These are phyloP conservation scores for Petunia hybrid DNA, from an alignment of 305 asterid genomes.

Conservation along the genomic window DNA sequence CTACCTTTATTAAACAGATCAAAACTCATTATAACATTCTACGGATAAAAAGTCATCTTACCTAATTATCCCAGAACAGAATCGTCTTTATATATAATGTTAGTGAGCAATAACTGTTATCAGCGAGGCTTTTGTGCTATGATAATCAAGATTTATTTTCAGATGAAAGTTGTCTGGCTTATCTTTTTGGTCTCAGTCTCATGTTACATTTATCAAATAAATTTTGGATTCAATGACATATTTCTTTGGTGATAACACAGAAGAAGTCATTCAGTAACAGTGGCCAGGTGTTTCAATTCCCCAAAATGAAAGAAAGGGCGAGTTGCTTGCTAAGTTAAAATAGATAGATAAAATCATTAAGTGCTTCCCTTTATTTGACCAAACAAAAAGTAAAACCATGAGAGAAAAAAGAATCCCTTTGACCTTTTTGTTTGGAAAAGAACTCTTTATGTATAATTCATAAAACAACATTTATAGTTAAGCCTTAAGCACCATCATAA, in stretches of 20 bases:
- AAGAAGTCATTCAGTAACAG: constrained; percentile 10
- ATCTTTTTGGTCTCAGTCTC: constrained; percentile 7
- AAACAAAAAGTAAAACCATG: constrained; percentile 21
- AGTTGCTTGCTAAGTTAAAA: constrained; percentile 24
- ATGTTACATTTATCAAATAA: constrained; percentile 24
- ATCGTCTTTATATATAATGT: not conserved
- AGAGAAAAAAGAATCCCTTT: constrained; percentile 1
- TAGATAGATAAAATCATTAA: constrained; percentile 22
- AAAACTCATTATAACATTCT: not conserved
- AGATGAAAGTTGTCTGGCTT: not conserved
- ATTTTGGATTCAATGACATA: constrained; percentile 15
- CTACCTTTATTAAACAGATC: constrained; percentile 1
- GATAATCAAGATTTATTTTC: constrained; percentile 10
- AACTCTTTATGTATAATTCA: constrained; percentile 3
- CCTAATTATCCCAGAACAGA: not conserved
- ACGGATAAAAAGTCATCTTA: constrained; percentile 25
- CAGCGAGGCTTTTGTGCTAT: not conserved
- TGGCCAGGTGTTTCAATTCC: constrained; percentile 24
- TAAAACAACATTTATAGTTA: not conserved
- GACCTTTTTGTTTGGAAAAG: constrained; percentile 6
- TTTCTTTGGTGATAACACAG: constrained; percentile 22
- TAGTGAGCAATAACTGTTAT: constrained; percentile 12
- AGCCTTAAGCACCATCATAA: constrained; percentile 9
- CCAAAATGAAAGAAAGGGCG: constrained; percentile 22
- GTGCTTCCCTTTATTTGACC: constrained; percentile 16